These are phyloP conservation scores for Russula abietina DNA, from an alignment of 768 basidiomycete genomes.

Conservation along the genomic window DNA sequence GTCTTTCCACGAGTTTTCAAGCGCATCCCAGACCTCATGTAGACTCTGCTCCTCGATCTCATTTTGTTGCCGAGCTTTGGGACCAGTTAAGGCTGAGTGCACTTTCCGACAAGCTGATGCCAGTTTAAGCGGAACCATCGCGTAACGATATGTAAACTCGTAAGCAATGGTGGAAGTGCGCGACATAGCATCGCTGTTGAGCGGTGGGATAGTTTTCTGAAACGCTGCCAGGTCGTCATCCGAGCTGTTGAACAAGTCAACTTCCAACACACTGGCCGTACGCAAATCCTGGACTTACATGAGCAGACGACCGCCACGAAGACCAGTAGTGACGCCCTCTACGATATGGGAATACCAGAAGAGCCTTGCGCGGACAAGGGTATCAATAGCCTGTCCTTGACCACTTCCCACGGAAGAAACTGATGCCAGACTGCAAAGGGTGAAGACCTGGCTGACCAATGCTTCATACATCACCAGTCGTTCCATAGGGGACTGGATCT, in stretches of 20 bases:
- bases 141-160: conserved; percentile 50
- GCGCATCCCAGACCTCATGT: conserved; percentile 75
- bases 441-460: conserved; percentile 73
- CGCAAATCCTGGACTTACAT: conserved; percentile 45
- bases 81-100: conserved; percentile 72
- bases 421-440: conserved; percentile 57
- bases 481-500: conserved; percentile 41
- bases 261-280: conserved; percentile 9
- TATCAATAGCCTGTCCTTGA: conserved; percentile 50
- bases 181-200: conserved; percentile 27
- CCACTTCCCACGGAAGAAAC: conserved; percentile 43
- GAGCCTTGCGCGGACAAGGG: conserved; percentile 61
- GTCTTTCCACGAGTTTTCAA: conserved; percentile 80
- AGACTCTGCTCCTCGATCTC: conserved; percentile 57
- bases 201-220: conserved; percentile 46
- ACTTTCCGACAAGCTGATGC: conserved; percentile 73
- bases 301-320: conserved; percentile 77
- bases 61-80: conserved; percentile 58
- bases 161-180: conserved; percentile 39
- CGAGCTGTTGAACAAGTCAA: conserved; percentile 38
- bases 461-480: conserved; percentile 68
- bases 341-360: conserved; percentile 89
- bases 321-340: conserved; percentile 76
- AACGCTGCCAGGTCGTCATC: conserved; percentile 74
- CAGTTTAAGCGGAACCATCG: conserved; percentile 67